Base-by-base conservation (phyloP, 305 asterid genomes). In the Monarda citriodora region DNA sequence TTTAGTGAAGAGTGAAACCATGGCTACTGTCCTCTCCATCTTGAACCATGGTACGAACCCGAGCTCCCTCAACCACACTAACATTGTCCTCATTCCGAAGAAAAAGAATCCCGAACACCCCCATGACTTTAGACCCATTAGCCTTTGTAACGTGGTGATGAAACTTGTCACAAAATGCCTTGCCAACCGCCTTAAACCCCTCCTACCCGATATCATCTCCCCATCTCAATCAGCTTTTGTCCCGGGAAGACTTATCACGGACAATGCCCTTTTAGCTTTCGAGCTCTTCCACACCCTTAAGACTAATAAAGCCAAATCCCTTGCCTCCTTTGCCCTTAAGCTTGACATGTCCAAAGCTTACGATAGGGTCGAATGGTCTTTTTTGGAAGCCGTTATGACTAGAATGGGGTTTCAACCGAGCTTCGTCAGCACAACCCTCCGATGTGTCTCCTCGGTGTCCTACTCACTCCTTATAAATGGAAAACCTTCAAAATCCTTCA, bases 341-440 rank as follows among this genome's bases (percentile, higher is more conserved):
- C 51, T 46, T n/a, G 51, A 46, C 5, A 47, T 18, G 52, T 9
- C 15, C 0, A 23, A 51, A 14, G 56, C 56, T 0, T 25, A 51
- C 2, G 37, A 51, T 1, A 6, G 18, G 8, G 37, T 51, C 12
- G 56, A 25, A 5, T 51, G 56, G 56, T 11, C 0, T 2, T 51
- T 25, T 3, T 1, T 51, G 1, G 5, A 7, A 1, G 1, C 0
- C 0, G 36, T 51, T 0, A 13, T 51, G 56, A 1, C 0, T 0
- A 51, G 4, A 22, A 50, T 50, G 18, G 37, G 56, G n/a, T n/a
- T n/a, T n/a, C n/a, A n/a, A n/a, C n/a, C n/a, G n/a, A n/a, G n/a
- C n/a, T n/a, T n/a, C n/a, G n/a, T n/a, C n/a, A n/a, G n/a, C n/a
- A n/a, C n/a, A n/a, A n/a, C n/a, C n/a, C n/a, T n/a, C n/a, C n/a